Conservation (phyloP, 305 asterid genomes). For the Andrographis paniculata region DNA sequence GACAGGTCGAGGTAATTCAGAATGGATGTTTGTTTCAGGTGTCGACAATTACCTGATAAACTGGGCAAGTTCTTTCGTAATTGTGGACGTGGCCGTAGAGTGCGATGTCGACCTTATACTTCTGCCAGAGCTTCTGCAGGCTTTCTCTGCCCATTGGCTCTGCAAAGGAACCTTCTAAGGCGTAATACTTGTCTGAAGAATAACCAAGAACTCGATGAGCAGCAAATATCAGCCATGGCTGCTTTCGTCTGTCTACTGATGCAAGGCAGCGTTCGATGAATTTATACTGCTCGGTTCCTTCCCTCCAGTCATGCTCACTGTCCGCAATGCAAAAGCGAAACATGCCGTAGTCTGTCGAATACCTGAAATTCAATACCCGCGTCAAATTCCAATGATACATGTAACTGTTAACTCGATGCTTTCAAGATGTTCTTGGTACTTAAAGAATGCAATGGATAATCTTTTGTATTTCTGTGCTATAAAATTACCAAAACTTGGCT, state of each 20-base stretch:
- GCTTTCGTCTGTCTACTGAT: constrained; percentile 66
- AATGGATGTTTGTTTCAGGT: too few relatives aligned
- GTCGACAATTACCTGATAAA: constrained; percentile 85
- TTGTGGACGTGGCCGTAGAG: constrained; percentile 87
- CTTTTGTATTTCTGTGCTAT: too few relatives aligned
- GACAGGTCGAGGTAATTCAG: too few relatives aligned
- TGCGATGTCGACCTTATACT: constrained; percentile 78
- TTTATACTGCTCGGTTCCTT: constrained; percentile 70
- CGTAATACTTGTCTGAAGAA: constrained; percentile 63
- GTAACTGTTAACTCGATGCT: too few relatives aligned
- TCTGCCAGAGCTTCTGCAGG: constrained; percentile 88
- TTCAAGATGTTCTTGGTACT: too few relatives aligned
- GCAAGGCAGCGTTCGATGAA: constrained; percentile 69
- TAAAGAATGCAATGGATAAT: too few relatives aligned
- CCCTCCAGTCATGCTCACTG: constrained; percentile 83
- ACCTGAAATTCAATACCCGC: constrained; percentile 34
- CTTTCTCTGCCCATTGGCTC: constrained; percentile 95
- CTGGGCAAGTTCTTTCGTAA: constrained; percentile 76
- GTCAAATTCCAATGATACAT: background rate
- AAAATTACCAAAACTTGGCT: constrained; percentile 54
- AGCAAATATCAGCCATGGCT: constrained; percentile 79
- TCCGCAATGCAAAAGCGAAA: constrained; percentile 85
- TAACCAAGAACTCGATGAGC: constrained; percentile 84
- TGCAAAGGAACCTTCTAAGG: constrained; percentile 62
- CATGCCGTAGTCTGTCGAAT: constrained; percentile 78